Evolutionary conservation across 257 asterid species (phyloP).

Genomic region (Plantago ovata): DNA sequence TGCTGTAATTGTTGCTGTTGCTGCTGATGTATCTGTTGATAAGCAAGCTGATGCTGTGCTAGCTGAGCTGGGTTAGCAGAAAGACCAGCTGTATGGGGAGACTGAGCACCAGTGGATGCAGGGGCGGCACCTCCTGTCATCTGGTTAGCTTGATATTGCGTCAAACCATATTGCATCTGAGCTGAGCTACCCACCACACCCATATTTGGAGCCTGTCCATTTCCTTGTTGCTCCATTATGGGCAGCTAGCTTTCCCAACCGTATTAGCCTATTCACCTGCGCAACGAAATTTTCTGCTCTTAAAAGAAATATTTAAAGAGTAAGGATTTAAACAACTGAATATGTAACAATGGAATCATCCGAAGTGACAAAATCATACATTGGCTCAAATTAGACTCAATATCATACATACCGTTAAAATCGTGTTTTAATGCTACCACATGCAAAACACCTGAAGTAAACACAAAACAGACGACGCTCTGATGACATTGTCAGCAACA

Average conservation of each 20-base stretch:
- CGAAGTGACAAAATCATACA: too few species aligned
- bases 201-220: slow-evolving; percentile 69
- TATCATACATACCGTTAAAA: too few species aligned
- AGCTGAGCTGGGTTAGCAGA: slow-evolving; percentile 71
- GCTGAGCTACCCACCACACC: slow-evolving; percentile 56
- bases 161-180: slow-evolving; percentile 55
- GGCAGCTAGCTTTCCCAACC: slow-evolving; percentile 12
- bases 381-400: too few species aligned
- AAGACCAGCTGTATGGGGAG: slow-evolving; percentile 64
- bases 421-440: too few species aligned
- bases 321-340: too few species aligned
- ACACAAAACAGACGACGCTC: too few species aligned
- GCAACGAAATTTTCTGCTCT: neutral
- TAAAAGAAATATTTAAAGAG: neutral
- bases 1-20: slow-evolving; percentile 90
- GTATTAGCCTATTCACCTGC: slow-evolving; percentile 18
- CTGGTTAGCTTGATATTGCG: slow-evolving; percentile 69
- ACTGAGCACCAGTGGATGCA: slow-evolving; percentile 54
- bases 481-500: too few species aligned
- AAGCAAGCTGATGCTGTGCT: slow-evolving; percentile 87
- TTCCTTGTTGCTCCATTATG: slow-evolving; percentile 87
- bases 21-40: slow-evolving; percentile 93
- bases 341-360: too few species aligned
- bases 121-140: slow-evolving; percentile 36
- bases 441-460: too few species aligned